These are phyloP conservation scores for Colletotrichum kahawae DNA, from an alignment of 2,329 filamentous ascomycete genomes.

Conservation along the genomic window DNA sequence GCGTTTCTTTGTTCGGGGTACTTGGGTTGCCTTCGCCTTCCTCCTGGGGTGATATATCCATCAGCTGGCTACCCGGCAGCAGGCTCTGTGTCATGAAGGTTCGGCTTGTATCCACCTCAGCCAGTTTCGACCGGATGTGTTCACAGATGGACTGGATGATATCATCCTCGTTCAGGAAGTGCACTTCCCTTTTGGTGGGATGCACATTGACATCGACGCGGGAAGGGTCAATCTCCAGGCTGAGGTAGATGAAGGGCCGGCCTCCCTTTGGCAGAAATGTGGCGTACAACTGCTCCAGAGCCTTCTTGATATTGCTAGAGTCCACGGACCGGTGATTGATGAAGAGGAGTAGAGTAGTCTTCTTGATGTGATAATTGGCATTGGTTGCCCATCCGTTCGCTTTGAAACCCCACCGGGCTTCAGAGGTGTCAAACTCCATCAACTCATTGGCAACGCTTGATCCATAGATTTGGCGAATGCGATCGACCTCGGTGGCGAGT, in stretches of 20 bases:
- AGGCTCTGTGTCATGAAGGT: slow-evolving; percentile 95
- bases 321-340: slow-evolving; percentile 97
- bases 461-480: slow-evolving; percentile 90
- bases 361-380: slow-evolving; percentile 93
- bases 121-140: slow-evolving; percentile 77
- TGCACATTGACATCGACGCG: slow-evolving; percentile 97
- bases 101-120: slow-evolving; percentile 89
- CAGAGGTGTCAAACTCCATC: slow-evolving; percentile 74
- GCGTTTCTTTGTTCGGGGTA: slow-evolving; percentile 35
- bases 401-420: slow-evolving; percentile 83
- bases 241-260: slow-evolving; percentile 93
- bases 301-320: slow-evolving; percentile 85
- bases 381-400: slow-evolving; percentile 85
- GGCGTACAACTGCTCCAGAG: slow-evolving; percentile 88
- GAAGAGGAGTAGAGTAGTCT: slow-evolving; percentile 86
- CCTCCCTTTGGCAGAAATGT: slow-evolving; percentile 90
- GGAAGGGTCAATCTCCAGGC: slow-evolving; percentile 88
- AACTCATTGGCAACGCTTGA: slow-evolving; percentile 86
- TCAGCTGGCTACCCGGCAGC: slow-evolving; percentile 67
- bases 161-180: slow-evolving; percentile 97
- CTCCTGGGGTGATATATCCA: slow-evolving; percentile 26
- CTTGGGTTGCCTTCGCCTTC: slow-evolving; percentile 30
- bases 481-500: slow-evolving; percentile 74
- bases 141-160: slow-evolving; percentile 87
- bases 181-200: slow-evolving; percentile 94